These are phyloP conservation scores for Tricholoma hemisulphureum DNA, from an alignment of 768 basidiomycete genomes.

Conservation along the genomic window DNA sequence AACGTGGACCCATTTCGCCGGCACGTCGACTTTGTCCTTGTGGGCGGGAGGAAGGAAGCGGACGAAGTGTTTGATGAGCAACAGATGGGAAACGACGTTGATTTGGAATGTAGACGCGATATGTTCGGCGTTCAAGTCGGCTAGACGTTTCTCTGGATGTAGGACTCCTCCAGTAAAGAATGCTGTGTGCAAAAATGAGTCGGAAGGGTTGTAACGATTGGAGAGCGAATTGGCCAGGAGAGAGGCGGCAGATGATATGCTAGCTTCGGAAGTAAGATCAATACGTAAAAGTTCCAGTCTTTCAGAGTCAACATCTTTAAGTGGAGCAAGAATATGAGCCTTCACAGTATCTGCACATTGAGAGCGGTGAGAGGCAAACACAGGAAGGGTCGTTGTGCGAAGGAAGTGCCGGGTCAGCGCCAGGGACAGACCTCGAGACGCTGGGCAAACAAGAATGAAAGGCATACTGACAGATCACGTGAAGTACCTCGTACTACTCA, in stretches of 20 bases:
- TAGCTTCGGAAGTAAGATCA: constrained; percentile 51
- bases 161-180: constrained; percentile 57
- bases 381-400: constrained; percentile 46
- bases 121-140: constrained; percentile 42
- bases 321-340: constrained; percentile 40
- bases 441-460: constrained; percentile 54
- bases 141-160: constrained; percentile 52
- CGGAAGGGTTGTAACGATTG: constrained; percentile 9
- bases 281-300: constrained; percentile 48
- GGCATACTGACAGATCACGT: constrained; percentile 15
- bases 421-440: constrained; percentile 55
- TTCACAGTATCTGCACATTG: constrained; percentile 35
- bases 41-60: constrained; percentile 48
- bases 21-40: constrained; percentile 21
- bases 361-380: constrained; percentile 55
- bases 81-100: constrained; percentile 59
- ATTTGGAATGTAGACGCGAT: constrained; percentile 49
- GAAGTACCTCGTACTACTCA: not conserved
- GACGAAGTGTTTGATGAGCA: constrained; percentile 62
- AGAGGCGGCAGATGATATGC: constrained; percentile 48
- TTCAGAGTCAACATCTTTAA: constrained; percentile 40
- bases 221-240: constrained; percentile 35
- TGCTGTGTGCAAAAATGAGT: constrained; percentile 50
- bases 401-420: constrained; percentile 56
- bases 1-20: constrained; percentile 59